These are phyloP conservation scores for Nepenthes mirabilis DNA, from an alignment of 148 eudicot species.

Conservation along the genomic window DNA sequence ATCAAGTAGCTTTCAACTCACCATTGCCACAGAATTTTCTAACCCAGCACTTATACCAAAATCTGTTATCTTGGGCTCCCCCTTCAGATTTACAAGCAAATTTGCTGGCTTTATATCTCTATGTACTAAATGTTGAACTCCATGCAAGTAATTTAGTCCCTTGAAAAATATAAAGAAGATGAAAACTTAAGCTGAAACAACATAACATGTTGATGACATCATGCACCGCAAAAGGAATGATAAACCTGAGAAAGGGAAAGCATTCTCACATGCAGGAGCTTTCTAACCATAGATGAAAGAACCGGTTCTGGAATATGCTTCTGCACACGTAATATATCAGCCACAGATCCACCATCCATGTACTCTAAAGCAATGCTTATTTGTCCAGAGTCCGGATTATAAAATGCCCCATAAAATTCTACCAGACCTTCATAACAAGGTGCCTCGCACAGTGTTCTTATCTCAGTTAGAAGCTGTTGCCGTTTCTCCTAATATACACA, in stretches of 20 bases:
- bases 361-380: slow-evolving; percentile 95
- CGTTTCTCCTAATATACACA: slow-evolving; percentile 57
- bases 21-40: slow-evolving; percentile 97
- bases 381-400: slow-evolving; percentile 92
- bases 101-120: slow-evolving; percentile 98
- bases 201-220: not conserved
- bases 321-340: slow-evolving; percentile 48
- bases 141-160: slow-evolving; percentile 90
- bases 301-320: slow-evolving; percentile 71
- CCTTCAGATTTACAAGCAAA: slow-evolving; percentile 87
- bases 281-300: slow-evolving; percentile 68
- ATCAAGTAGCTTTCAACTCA: slow-evolving; percentile 12
- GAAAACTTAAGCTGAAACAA: slow-evolving; percentile 1
- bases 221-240: not conserved
- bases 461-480: slow-evolving; percentile 83
- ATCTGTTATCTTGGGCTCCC: slow-evolving; percentile 96
- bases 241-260: not conserved
- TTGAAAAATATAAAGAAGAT: slow-evolving; percentile 15
- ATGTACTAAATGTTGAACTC: slow-evolving; percentile 79
- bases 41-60: slow-evolving; percentile 98
- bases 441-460: slow-evolving; percentile 89
- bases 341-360: slow-evolving; percentile 97
- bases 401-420: slow-evolving; percentile 93
- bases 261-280: slow-evolving; percentile 54
- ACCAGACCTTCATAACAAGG: slow-evolving; percentile 86